A percentile compares a stretch with the other conserved stretches of the same genome.
phyloP scores from a whole-genome alignment of 2,329 filamentous ascomycete genomes.

The Decorospora gaudefroyi region DNA sequence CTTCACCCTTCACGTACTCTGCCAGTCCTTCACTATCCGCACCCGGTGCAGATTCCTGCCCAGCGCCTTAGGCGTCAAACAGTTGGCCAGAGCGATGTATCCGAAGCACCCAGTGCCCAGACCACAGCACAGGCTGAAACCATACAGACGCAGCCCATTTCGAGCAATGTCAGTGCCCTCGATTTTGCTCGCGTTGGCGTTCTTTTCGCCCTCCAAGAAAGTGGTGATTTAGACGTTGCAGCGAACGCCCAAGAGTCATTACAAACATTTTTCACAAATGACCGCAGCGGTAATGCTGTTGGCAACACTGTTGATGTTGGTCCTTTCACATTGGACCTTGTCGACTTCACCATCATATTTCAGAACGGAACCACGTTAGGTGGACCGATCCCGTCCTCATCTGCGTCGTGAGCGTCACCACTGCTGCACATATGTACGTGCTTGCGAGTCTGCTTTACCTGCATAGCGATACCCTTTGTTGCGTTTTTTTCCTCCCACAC shows the following conservation, averaged over 20 bases:
- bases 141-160: constrained; percentile 37
- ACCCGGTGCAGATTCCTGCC: constrained; percentile 16
- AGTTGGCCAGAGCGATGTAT: constrained; percentile 40
- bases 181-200: constrained; percentile 55
- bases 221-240: constrained; percentile 47
- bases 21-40: constrained; percentile 32
- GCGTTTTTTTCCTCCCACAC: constrained; percentile 6
- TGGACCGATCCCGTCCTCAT: constrained; percentile 12
- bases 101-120: constrained; percentile 31
- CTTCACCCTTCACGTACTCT: constrained; percentile 31
- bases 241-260: constrained; percentile 52
- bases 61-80: constrained; percentile 31
- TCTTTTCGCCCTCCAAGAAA: constrained; percentile 52
- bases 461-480: constrained; percentile 26
- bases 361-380: constrained; percentile 42
- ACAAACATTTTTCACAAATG: constrained; percentile 44
- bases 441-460: constrained; percentile 4
- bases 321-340: constrained; percentile 40
- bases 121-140: constrained; percentile 18
- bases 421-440: not conserved
- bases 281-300: constrained; percentile 35
- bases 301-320: constrained; percentile 36
- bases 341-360: constrained; percentile 38
- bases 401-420: constrained; percentile 5
- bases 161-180: constrained; percentile 44